Evolutionary conservation across 139 green algal genomes (phyloP), one percentile per base, ranked within the genome.

Genomic region (Klebsormidium nitens): DNA sequence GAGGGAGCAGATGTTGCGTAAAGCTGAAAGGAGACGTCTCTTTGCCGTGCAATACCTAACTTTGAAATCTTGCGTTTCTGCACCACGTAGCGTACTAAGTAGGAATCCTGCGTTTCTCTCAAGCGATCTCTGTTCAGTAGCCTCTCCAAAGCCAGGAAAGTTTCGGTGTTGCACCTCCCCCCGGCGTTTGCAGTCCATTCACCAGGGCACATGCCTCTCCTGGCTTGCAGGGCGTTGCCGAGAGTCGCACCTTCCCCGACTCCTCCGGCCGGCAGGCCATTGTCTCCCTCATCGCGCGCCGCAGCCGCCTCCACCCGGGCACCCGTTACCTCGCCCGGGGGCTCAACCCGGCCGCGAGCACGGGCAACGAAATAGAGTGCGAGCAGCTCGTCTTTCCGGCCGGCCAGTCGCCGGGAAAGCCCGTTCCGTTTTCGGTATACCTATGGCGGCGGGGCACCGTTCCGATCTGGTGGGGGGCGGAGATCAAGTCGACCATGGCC

Each of bases 361-460:
- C 64, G 28, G 93, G 91, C 49, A 99, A 99, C 74, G 94, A 99
- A 83, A 90, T 97, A 17, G 94, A 99, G 83, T 92, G 87, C 38
- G 93, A 99, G 74, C 90, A 96, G 74, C 67, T 97, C 19, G 72
- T 91, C 0, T 95, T n/a, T n/a, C n/a, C n/a, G n/a, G n/a, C 31
- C 26, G 58, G 29, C n/a, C n/a, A n/a, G n/a, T n/a, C n/a, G n/a
- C n/a, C n/a, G 60, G 61, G 32, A n/a, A n/a, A n/a, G n/a, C n/a
- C n/a, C 23, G 46, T 60, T 29, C 56, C 28, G 4, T 87, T 69
- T 50, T 57, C 58, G 11, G 63, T 62, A 31, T 82, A 81, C 58
- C 26, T 86, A 34, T 87, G 82, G 82, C 63, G 82, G 42, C 59
- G 82, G 29, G 82, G 82, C 37, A 77, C 73, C 29, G 82, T 87